Evolutionary conservation across 2,329 filamentous ascomycete species (phyloP).

Genomic region (Cladophialophora chaetospira): DNA sequence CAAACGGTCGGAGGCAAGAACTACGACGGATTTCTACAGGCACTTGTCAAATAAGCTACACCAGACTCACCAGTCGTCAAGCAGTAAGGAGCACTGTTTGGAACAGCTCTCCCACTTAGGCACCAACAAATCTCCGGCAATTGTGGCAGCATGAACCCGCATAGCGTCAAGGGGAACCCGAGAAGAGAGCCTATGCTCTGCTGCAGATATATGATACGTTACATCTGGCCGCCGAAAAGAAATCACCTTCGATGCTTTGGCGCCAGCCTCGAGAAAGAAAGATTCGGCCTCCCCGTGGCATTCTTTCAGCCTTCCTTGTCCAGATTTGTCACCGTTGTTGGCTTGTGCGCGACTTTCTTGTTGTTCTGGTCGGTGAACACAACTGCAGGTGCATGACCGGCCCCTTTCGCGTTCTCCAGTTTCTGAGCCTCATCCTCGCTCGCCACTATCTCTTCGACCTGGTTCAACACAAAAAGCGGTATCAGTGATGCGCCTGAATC

Average conservation of each 20-base stretch:
- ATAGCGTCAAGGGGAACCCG: too few relatives aligned
- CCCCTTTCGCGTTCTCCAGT: conserved; percentile 20
- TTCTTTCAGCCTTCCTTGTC: conserved; percentile 20
- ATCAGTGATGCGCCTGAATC: background rate
- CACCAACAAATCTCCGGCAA: too few relatives aligned
- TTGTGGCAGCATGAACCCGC: too few relatives aligned
- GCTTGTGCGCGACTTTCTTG: conserved; percentile 30
- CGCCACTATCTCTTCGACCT: conserved; percentile 26
- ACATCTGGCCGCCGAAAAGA: too few relatives aligned
- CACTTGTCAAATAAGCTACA: conserved; percentile 38
- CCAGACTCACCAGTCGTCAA: background rate
- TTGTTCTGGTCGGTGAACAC: conserved; percentile 29
- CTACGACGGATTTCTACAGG: conserved; percentile 51
- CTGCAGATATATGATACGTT: too few relatives aligned
- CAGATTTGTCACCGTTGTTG: conserved; percentile 22
- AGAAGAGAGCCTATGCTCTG: too few relatives aligned
- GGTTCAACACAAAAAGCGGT: background rate
- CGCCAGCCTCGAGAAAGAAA: background rate
- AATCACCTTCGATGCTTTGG: too few relatives aligned
- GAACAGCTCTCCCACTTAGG: too few relatives aligned
- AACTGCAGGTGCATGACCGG: conserved; percentile 25
- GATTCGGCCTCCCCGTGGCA: background rate
- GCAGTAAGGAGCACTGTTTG: too few relatives aligned
- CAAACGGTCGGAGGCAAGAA: conserved; percentile 52
- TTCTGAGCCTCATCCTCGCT: conserved; percentile 20